These are phyloP conservation scores for Boletus rubroflammeus DNA, from an alignment of 768 basidiomycete species.

Conservation along the genomic window DNA sequence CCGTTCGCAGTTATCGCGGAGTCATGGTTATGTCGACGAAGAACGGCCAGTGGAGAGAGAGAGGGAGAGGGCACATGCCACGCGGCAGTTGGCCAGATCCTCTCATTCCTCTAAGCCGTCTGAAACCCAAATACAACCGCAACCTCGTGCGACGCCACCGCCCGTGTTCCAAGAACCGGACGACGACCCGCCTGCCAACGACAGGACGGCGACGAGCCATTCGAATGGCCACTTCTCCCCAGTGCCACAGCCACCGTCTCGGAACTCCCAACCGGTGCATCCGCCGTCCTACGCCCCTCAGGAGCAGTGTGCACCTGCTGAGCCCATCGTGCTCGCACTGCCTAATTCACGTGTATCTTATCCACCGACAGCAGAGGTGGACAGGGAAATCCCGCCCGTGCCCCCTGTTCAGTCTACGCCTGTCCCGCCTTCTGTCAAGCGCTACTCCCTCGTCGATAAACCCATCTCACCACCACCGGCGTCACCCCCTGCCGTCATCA, in stretches of 20 bases:
- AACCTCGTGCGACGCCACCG: conserved; percentile 26
- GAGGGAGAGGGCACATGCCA: conserved; percentile 32
- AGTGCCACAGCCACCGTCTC: conserved; percentile 13
- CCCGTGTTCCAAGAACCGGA: conserved; percentile 31
- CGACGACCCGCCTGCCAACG: conserved; percentile 24
- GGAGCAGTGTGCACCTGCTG: conserved; percentile 10
- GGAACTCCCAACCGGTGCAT: conserved; percentile 13
- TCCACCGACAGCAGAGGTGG: conserved; percentile 20
- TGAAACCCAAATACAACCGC: conserved; percentile 32
- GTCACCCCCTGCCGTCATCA: conserved; percentile 48
- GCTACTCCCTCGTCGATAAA: conserved; percentile 76
- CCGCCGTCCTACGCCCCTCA: background rate
- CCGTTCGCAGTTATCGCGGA: conserved; percentile 47
- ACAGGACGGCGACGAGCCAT: background rate
- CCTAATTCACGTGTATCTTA: conserved; percentile 7
- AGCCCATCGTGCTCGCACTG: conserved; percentile 4
- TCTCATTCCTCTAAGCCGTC: conserved; percentile 37
- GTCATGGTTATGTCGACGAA: conserved; percentile 32
- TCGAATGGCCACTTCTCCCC: conserved; percentile 14
- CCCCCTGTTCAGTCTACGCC: conserved; percentile 19
- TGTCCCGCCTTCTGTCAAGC: conserved; percentile 68
- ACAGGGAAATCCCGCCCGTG: conserved; percentile 27
- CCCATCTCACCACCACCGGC: conserved; percentile 45
- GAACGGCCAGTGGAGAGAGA: conserved; percentile 38
- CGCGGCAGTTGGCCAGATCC: conserved; percentile 42